phyloP scores from a whole-genome alignment of 345 rosid genomes.

The Sisymbrium altissimum region DNA sequence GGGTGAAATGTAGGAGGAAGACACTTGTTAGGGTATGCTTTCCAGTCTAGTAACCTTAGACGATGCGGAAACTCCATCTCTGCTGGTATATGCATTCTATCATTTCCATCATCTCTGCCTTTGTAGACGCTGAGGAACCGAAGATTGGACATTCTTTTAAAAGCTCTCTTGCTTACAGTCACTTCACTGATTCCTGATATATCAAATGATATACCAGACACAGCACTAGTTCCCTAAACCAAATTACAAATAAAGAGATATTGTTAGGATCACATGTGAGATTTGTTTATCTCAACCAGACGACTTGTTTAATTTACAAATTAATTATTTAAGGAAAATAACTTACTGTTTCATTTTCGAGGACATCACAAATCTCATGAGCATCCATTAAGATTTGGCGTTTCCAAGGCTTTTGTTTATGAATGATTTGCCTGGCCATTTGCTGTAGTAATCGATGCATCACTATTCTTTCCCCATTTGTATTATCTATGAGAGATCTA shows the following conservation, averaged over 20 bases:
- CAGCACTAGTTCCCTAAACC: slow-evolving; percentile 5
- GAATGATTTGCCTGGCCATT: slow-evolving; percentile 17
- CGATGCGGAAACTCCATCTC: no score
- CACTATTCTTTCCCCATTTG: neutral
- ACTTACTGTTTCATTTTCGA: slow-evolving; percentile 12
- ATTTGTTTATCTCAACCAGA: no score
- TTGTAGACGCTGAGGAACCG: no score
- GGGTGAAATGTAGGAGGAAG: neutral
- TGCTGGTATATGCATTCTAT: no score
- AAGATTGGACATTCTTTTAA: no score
- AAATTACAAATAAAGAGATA: neutral
- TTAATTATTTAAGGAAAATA: neutral
- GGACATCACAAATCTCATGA: slow-evolving; percentile 18
- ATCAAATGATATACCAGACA: no score
- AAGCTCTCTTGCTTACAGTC: no score
- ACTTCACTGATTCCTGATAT: no score
- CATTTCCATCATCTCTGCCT: no score
- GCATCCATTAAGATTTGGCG: slow-evolving; percentile 4
- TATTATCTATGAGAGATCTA: slow-evolving; percentile 15
- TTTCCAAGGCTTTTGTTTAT: slow-evolving; percentile 11
- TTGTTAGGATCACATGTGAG: neutral
- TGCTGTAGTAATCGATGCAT: slow-evolving; percentile 36
- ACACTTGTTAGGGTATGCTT: no score
- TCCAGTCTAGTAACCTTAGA: no score
- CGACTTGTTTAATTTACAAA: no score